Percentiles rank a stretch among this genome's conserved stretches.
Conservation (phyloP, 257 asterid genomes). For the Sherardia arvensis region DNA sequence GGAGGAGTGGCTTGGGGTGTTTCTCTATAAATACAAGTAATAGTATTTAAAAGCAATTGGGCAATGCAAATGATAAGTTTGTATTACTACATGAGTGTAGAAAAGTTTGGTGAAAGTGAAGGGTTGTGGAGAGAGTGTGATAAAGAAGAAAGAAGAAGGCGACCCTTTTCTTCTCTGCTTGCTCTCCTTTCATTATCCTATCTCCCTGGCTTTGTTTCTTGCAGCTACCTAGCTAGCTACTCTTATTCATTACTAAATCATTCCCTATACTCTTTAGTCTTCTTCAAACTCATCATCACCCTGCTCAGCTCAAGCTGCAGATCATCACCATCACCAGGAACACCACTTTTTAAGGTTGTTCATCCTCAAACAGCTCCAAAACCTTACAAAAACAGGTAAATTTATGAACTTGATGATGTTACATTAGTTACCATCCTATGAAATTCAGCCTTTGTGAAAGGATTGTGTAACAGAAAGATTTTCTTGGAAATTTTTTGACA, state of each 20-base stretch:
- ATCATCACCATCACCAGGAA: slow-evolving; percentile 10
- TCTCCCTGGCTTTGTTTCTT: slow-evolving; percentile 33
- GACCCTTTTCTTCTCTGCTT: slow-evolving; percentile 38
- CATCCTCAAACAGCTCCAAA: slow-evolving; percentile 15
- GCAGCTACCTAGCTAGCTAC: slow-evolving; percentile 9
- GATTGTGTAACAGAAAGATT: no score
- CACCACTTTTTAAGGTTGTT: slow-evolving; percentile 21
- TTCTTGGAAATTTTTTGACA: no score
- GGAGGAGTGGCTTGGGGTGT: background rate
- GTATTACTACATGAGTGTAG: slow-evolving; percentile 18
- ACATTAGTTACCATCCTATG: background rate
- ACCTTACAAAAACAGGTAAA: slow-evolving; percentile 6
- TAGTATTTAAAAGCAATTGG: slow-evolving; percentile 9
- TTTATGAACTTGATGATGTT: no score
- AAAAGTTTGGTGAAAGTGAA: slow-evolving; percentile 57
- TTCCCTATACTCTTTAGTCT: slow-evolving; percentile 21
- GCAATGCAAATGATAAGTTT: slow-evolving; percentile 28
- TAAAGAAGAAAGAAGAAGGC: slow-evolving; percentile 35
- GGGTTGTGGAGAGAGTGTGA: slow-evolving; percentile 23
- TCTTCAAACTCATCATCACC: slow-evolving; percentile 19
- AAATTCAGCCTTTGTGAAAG: background rate
- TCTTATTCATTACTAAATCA: slow-evolving; percentile 24
- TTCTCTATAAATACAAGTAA: background rate
- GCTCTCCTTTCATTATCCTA: slow-evolving; percentile 50
- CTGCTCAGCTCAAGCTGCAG: background rate